Evolutionary conservation across 305 asterid genomes (phyloP).

Genomic region (Ajuga reptans): DNA sequence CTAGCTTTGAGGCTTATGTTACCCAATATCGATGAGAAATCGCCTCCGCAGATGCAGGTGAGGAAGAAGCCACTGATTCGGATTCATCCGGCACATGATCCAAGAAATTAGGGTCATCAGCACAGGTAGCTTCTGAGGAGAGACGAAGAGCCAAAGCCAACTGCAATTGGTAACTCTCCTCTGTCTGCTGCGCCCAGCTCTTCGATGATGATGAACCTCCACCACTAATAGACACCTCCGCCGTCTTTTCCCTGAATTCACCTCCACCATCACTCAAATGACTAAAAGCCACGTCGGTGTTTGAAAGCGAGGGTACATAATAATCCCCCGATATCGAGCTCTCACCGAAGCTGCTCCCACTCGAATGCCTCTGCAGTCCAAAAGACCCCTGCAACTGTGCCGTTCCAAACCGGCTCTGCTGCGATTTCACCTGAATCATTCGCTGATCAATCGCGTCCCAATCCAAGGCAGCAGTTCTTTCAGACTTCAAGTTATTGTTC

Average conservation of each 20-base stretch:
- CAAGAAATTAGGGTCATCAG: constrained; percentile 82
- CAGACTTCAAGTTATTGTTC: constrained; percentile 27
- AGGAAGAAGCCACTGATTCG: constrained; percentile 33
- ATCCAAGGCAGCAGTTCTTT: constrained; percentile 43
- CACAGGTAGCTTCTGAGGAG: constrained; percentile 77
- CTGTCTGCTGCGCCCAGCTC: constrained; percentile 99
- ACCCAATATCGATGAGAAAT: constrained; percentile 98
- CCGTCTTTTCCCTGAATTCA: constrained; percentile 44
- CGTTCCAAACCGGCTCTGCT: constrained; percentile 48
- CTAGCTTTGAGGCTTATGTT: constrained; percentile 8
- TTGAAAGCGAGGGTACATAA: constrained; percentile 52
- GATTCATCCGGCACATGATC: constrained; percentile 65
- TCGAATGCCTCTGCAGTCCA: constrained; percentile 84
- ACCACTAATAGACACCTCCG: constrained; percentile 37
- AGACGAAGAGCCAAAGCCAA: constrained; percentile 86
- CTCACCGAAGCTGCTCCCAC: constrained; percentile 93
- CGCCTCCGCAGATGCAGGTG: constrained; percentile 45
- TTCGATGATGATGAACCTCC: constrained; percentile 52
- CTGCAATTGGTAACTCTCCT: constrained; percentile 94
- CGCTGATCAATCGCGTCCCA: constrained; percentile 40
- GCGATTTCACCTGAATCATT: constrained; percentile 36
- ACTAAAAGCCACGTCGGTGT: constrained; percentile 36
- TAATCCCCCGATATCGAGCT: constrained; percentile 87
- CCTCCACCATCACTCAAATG: constrained; percentile 42
- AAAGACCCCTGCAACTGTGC: constrained; percentile 41